Conservation (phyloP, 306 rosid species). For the Vicia villosa region DNA sequence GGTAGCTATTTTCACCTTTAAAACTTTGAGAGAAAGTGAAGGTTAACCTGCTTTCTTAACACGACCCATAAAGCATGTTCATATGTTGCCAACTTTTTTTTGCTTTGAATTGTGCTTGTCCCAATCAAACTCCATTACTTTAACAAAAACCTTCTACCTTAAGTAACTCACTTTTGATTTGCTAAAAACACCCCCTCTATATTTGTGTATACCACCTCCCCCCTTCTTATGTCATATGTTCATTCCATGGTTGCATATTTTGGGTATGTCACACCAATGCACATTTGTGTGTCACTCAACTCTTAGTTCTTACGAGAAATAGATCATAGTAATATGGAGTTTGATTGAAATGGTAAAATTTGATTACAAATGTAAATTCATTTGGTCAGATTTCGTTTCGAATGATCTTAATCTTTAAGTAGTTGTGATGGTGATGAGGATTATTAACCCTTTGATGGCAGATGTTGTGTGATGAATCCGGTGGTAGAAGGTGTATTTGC, state of each 20-base stretch:
- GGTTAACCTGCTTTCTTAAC: slow-evolving; percentile 45
- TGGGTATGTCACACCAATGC: slow-evolving; percentile 27
- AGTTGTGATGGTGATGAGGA: too few relatives aligned
- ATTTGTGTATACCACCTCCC: neutral
- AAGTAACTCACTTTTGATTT: slow-evolving; percentile 43
- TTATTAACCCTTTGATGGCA: too few relatives aligned
- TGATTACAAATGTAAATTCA: too few relatives aligned
- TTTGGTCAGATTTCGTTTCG: too few relatives aligned
- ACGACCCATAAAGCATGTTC: slow-evolving; percentile 39
- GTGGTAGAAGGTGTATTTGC: too few relatives aligned
- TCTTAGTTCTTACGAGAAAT: too few relatives aligned
- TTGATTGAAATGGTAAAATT: too few relatives aligned
- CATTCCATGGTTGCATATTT: slow-evolving; percentile 12
- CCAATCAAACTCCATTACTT: slow-evolving; percentile 52
- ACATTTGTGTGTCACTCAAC: too few relatives aligned
- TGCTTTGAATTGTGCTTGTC: slow-evolving; percentile 58
- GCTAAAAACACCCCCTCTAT: neutral
- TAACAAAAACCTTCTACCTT: slow-evolving; percentile 44
- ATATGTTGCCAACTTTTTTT: slow-evolving; percentile 36
- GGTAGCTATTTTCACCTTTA: slow-evolving; percentile 35
- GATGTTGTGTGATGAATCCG: too few relatives aligned
- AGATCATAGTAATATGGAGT: too few relatives aligned
- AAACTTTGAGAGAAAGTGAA: slow-evolving; percentile 39
- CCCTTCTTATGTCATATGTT: neutral
- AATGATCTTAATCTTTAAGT: too few relatives aligned